Evolutionary conservation across 371 early-diverging fungal species (phyloP), one percentile per base, ranked within the genome.

Genomic region (Sporodiniella umbellata): DNA sequence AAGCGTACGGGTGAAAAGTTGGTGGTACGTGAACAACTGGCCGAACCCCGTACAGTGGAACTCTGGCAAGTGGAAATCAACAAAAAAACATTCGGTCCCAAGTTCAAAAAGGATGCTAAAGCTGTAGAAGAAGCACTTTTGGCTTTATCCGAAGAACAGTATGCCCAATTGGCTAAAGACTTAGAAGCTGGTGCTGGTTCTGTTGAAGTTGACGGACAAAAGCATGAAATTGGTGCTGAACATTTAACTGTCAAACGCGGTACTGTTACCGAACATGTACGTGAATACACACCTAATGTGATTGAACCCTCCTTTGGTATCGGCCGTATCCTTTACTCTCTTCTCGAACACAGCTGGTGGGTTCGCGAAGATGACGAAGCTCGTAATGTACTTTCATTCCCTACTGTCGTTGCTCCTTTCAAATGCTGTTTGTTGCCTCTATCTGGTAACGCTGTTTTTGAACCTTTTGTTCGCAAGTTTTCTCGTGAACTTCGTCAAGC

Each of bases 251-350:
- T 85, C 63, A 79, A 87, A 52, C 76, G 75, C 53, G 81, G 76
- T 56, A 89, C 88, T 8, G 79, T 92, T 45, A 93, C 87, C 33
- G 89, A 90, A 53, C 80, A 88, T 56, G 77, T 96, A 26, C 93
- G 96, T 70, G 98, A 98, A 78, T 97, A 88, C 75, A 89, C 86
- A 8, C 99, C 99, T 35, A 95, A 92, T 65, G 99, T 99, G 62
- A 99, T 99, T 66, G 99, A 99, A 75, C 99, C 99, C 35, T 99
- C 99, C 22, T 99, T 99, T 77, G 99, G 99, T 79, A 90, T 99
- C 58, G 99, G 99, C 53, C 95, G 99, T 65, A 99, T 99, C 56
- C 79, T 99, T 45, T 98, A 99, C 75, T 85, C 95, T 30, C 87
- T 99, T 26, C 72, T 99, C 56, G 99, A 99, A 78, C 99, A 99